A percentile compares a stretch with the other conserved stretches of the same genome.
Evolutionary conservation across 352 stramenopile genomes (phyloP).

Genomic region (Phytophthora palmivora): DNA sequence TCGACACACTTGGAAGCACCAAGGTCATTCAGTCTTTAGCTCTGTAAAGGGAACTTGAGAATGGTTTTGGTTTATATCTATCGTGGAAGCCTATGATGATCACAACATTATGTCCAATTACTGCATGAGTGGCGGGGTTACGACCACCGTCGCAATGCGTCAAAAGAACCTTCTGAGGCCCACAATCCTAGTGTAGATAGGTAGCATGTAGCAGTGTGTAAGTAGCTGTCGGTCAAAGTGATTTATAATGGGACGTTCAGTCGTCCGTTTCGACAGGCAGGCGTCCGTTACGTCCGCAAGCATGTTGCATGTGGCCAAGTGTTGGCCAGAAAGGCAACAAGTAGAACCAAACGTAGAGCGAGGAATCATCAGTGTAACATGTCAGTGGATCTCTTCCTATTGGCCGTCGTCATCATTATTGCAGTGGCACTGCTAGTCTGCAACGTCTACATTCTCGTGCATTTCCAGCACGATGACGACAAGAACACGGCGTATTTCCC

Average conservation of each 20-base stretch:
- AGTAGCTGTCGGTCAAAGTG: no score
- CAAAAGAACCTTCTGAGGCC: slow-evolving; percentile 59
- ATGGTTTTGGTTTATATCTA: neutral
- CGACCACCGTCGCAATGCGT: slow-evolving; percentile 45
- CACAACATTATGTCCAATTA: slow-evolving; percentile 64
- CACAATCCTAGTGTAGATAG: slow-evolving; percentile 11
- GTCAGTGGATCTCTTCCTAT: slow-evolving; percentile 85
- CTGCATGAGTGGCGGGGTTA: slow-evolving; percentile 51
- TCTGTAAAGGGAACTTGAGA: neutral
- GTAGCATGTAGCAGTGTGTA: no score
- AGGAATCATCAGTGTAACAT: slow-evolving; percentile 37
- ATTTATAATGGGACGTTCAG: slow-evolving; percentile 3
- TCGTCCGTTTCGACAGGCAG: slow-evolving; percentile 4
- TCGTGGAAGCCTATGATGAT: slow-evolving; percentile 47
- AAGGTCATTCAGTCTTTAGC: slow-evolving; percentile 17
- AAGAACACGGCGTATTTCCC: slow-evolving; percentile 94
- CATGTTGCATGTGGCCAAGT: neutral
- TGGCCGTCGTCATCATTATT: slow-evolving; percentile 90
- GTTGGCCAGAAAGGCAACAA: slow-evolving; percentile 35
- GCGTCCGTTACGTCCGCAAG: slow-evolving; percentile 10
- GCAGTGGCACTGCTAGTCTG: slow-evolving; percentile 84
- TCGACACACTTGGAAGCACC: neutral
- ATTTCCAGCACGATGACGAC: slow-evolving; percentile 95
- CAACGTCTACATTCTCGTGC: slow-evolving; percentile 92
- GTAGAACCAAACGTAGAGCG: slow-evolving; percentile 4